A percentile compares a stretch with the other conserved stretches of the same genome.
Conservation (phyloP, 805 yeast genomes). For the Millerozyma miso region DNA sequence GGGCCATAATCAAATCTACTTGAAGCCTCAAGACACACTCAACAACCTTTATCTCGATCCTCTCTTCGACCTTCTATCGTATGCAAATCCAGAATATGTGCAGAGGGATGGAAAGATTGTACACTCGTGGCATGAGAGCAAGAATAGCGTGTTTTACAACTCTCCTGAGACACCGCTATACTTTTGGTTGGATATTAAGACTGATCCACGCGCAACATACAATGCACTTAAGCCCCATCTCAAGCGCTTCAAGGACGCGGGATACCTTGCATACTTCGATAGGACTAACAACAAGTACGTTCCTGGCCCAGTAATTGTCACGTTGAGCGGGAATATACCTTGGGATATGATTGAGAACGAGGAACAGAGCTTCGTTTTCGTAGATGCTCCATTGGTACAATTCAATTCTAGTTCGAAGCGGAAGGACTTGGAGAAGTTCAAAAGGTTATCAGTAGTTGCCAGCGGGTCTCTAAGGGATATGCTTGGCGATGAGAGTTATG, state of each 20-base stretch:
- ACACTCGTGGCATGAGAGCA: constrained; percentile 14
- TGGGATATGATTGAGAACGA: constrained; percentile 25
- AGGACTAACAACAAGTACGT: constrained; percentile 23
- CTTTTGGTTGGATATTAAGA: constrained; percentile 62
- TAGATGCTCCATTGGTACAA: constrained; percentile 48
- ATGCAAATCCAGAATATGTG: constrained; percentile 38
- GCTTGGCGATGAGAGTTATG: constrained; percentile 18
- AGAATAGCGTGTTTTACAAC: constrained; percentile 35
- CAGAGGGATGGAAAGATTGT: constrained; percentile 3
- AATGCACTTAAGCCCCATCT: constrained; percentile 41
- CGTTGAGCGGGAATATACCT: constrained; percentile 67
- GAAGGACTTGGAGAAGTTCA: constrained; percentile 17
- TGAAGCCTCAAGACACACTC: constrained; percentile 45
- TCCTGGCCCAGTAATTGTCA: constrained; percentile 56
- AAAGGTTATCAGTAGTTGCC: constrained; percentile 34
- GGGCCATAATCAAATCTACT: constrained; percentile 53
- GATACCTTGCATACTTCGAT: constrained; percentile 50
- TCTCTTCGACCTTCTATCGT: constrained; percentile 42
- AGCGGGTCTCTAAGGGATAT: constrained; percentile 39
- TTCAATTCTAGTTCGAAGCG: constrained; percentile 20
- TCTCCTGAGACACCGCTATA: constrained; percentile 50
- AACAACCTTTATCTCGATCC: constrained; percentile 51
- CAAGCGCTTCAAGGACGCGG: constrained; percentile 42
- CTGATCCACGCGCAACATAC: constrained; percentile 49
- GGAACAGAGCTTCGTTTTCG: constrained; percentile 36